Evolutionary conservation across 768 basidiomycete species (phyloP), one percentile per base, ranked within the genome.

Genomic region (Leucosporidium scottii): DNA sequence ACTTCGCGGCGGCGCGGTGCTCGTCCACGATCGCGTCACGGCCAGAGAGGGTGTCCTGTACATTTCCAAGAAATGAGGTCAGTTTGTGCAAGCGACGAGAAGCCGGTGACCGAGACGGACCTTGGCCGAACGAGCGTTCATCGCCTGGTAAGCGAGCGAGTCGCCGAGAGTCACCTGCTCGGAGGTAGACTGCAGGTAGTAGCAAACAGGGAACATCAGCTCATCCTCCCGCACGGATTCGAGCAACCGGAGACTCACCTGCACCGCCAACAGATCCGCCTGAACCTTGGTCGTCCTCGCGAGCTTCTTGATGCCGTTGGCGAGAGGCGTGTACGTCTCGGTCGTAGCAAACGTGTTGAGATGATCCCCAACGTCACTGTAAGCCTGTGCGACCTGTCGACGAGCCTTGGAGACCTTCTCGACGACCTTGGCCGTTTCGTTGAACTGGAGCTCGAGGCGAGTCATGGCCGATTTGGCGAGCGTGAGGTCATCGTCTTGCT

Each of bases 161-260:
- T 99, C 96, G n/a, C 93, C 93, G 31, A 99, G 79, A 53, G 97
- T 87, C 34, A 98, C 91, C 73, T 90, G 91, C 82, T 97, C 94
- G 74, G 89, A 92, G 68, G 92, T 89, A 39, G 91, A 86, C 81
- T 82, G 67, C 4, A 44, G 34, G 21, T 25, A 54, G 53, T 25
- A 53, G 1, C n/a, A 8, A 12, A 59, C 68, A 50, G 69, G 67
- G 25, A 58, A 30, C 3, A 20, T 50, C 21, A 31, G 39, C 39
- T 48, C 30, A n/a, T 25, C n/a, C 48, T 39, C 13, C 30, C 17
- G 39, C 15, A 47, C 6, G 31, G 31, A 59, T 12, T n/a, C 7
- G 54, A 25, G 18, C 20, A 18, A n/a, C n/a, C 3, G 13, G 36
- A 20, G 1, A 58, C 61, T 23, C 34, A 67, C 81, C 78, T 96